phyloP scores from a whole-genome alignment of 2,329 filamentous ascomycete species.

The Microcyclospora tardicrescens region DNA sequence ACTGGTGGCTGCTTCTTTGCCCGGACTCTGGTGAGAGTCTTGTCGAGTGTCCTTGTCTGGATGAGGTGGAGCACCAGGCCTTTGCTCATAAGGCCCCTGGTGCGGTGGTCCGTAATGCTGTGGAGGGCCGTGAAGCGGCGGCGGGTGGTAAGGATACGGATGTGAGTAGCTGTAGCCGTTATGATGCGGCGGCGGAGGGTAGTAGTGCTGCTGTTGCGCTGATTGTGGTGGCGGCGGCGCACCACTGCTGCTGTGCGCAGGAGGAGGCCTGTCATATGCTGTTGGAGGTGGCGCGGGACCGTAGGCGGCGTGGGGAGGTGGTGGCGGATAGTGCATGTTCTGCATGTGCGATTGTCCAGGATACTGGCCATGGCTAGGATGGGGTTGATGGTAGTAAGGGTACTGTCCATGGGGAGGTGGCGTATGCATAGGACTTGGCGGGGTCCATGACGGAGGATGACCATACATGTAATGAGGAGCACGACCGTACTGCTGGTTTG shows the following conservation, averaged over 20 bases:
- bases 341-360: constrained; percentile 19
- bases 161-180: not conserved
- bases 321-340: constrained; percentile 24
- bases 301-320: constrained; percentile 12
- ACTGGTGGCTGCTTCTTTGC: constrained; percentile 13
- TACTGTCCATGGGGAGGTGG: constrained; percentile 24
- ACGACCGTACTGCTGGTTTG: constrained; percentile 32
- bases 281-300: constrained; percentile 13
- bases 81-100: not conserved
- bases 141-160: constrained; percentile 1
- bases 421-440: constrained; percentile 30
- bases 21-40: constrained; percentile 6
- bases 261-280: constrained; percentile 27
- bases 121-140: constrained; percentile 3
- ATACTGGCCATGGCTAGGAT: constrained; percentile 9
- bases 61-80: not conserved
- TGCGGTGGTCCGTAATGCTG: not conserved
- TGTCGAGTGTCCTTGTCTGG: constrained; percentile 6
- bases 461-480: constrained; percentile 26
- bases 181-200: not conserved
- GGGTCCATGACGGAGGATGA: constrained; percentile 27
- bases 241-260: constrained; percentile 22
- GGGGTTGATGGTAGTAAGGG: constrained; percentile 22
- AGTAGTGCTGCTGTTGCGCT: not conserved
- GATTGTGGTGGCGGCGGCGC: constrained; percentile 24